Evolutionary conservation across 2,329 filamentous ascomycete genomes (phyloP).

Genomic region (Bipolaris sorokiniana): DNA sequence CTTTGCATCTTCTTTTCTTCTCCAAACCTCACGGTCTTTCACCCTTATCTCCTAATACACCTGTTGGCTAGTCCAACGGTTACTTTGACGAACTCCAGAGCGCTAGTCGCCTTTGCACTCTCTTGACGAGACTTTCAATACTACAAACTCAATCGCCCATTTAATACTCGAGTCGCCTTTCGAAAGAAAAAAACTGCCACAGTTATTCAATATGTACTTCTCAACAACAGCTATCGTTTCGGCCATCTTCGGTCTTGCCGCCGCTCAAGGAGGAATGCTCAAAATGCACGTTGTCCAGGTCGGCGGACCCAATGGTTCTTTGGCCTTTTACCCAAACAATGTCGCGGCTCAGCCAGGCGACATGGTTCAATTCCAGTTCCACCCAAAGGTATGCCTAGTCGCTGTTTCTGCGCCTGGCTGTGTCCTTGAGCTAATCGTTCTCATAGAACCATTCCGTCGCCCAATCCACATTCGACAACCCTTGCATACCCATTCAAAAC

Average conservation of each 20-base stretch:
- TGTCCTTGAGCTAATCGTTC: conserved; percentile 15
- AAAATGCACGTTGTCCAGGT: conserved; percentile 69
- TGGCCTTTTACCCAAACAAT: conserved; percentile 70
- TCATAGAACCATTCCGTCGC: conserved; percentile 75
- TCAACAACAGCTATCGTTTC: conserved; percentile 40
- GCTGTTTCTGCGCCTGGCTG: no score
- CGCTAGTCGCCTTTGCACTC: conserved; percentile 48
- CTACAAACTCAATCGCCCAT: conserved; percentile 31
- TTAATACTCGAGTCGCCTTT: conserved; percentile 18
- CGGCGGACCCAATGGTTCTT: conserved; percentile 57
- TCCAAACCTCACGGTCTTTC: conserved; percentile 17
- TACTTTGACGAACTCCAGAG: conserved; percentile 25
- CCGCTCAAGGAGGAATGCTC: conserved; percentile 34
- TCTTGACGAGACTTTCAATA: conserved; percentile 27
- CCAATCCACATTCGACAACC: conserved; percentile 75
- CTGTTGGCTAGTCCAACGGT: conserved; percentile 47
- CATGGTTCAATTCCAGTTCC: conserved; percentile 61
- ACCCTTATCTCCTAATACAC: conserved; percentile 39
- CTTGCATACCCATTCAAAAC: conserved; percentile 67
- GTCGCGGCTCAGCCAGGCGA: conserved; percentile 67
- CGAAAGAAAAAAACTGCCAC: conserved; percentile 13
- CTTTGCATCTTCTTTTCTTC: conserved; percentile 43
- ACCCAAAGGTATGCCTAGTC: conserved; percentile 49
- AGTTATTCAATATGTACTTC: conserved; percentile 41
- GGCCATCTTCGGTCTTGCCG: conserved; percentile 39